Percentiles rank a stretch among this genome's conserved stretches.
These are phyloP conservation scores for Psophocarpus tetragonolobus DNA, from an alignment of 306 rosid species.

Conservation along the genomic window DNA sequence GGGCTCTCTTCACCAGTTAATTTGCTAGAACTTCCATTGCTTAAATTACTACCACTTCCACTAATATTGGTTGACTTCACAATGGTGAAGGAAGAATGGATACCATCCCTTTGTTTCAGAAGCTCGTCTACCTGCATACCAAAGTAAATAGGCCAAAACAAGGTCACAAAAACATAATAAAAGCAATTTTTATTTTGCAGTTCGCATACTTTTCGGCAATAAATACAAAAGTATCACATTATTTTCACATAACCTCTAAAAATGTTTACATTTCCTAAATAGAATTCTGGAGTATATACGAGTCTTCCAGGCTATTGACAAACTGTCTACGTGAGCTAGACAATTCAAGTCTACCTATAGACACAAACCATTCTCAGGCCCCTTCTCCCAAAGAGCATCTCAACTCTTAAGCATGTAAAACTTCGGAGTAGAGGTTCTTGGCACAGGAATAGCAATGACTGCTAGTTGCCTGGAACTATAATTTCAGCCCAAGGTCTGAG, in stretches of 20 bases:
- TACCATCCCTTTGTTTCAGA: slow-evolving; percentile 85
- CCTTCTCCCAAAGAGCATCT: neutral
- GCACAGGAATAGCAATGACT: neutral
- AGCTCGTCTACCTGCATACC: slow-evolving; percentile 88
- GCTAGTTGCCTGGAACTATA: neutral
- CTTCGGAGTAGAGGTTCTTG: neutral
- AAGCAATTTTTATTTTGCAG: neutral
- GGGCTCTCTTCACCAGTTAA: slow-evolving; percentile 72
- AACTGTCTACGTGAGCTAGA: neutral
- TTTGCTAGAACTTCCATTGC: slow-evolving; percentile 84
- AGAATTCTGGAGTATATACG: neutral
- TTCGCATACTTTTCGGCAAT: neutral
- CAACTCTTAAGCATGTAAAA: neutral
- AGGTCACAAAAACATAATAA: neutral
- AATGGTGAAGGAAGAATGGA: slow-evolving; percentile 78
- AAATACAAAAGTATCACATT: neutral
- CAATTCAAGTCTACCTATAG: neutral
- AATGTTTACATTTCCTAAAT: neutral
- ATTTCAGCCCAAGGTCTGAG: neutral
- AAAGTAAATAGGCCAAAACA: slow-evolving; percentile 1
- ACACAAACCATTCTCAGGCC: neutral
- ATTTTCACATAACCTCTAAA: neutral
- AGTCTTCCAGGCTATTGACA: neutral
- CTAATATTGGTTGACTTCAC: slow-evolving; percentile 35
- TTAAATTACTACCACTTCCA: slow-evolving; percentile 51